Conservation (phyloP, 176 grass and related monocot genomes). For the Oryza coarctata region DNA sequence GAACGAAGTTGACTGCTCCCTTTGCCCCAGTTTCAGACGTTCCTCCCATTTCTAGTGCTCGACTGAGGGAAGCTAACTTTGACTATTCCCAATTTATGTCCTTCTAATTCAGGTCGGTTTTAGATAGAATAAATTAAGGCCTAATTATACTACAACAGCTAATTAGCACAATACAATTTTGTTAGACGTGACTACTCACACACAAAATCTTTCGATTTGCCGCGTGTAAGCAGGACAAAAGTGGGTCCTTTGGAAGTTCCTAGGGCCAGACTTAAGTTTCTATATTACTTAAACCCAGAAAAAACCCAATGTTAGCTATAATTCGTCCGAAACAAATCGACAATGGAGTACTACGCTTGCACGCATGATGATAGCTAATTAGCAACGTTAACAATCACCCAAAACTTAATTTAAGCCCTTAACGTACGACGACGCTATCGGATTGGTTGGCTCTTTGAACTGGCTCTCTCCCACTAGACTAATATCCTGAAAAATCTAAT, state of each 20-base stretch:
- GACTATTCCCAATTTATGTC: neutral
- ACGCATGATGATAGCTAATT: constrained; percentile 13
- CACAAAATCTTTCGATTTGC: neutral
- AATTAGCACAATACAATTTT: neutral
- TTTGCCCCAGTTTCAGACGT: neutral
- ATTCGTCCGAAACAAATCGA: constrained; percentile 4
- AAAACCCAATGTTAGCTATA: neutral
- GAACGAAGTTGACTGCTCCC: neutral
- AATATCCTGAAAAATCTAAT: neutral
- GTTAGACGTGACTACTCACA: neutral
- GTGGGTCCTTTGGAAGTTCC: constrained; percentile 29
- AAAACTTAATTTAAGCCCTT: constrained; percentile 1
- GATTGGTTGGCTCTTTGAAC: neutral
- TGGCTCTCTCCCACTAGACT: neutral
- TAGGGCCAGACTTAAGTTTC: neutral
- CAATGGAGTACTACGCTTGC: constrained; percentile 11
- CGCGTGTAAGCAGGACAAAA: neutral
- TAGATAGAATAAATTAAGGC: neutral
- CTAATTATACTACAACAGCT: neutral
- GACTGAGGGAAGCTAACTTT: constrained; percentile 8
- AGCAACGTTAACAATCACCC: neutral
- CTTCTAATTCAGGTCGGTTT: neutral
- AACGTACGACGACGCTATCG: neutral
- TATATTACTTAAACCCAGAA: neutral
- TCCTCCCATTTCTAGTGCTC: neutral